phyloP scores from a whole-genome alignment of 805 yeast species.

The Pichia californica region DNA sequence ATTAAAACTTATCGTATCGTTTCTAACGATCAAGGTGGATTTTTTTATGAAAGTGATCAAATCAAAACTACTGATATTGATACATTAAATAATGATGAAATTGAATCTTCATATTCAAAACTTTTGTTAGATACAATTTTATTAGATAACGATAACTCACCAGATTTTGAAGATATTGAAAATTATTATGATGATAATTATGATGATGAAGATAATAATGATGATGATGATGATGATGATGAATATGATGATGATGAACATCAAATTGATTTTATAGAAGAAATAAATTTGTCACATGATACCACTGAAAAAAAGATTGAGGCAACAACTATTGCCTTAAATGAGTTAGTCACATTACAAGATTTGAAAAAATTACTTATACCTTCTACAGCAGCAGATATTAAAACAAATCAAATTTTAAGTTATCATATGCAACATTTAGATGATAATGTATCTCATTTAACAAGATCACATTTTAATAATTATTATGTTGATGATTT shows the following conservation, averaged over 20 bases:
- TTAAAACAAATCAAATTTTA: constrained; percentile 22
- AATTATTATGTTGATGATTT: constrained; percentile 19
- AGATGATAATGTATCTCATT: background rate
- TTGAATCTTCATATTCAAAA: constrained; percentile 2
- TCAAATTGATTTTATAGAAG: too few species aligned
- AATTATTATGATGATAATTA: constrained; percentile 5
- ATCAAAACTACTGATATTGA: constrained; percentile 18
- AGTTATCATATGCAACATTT: constrained; percentile 22
- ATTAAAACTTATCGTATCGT: background rate
- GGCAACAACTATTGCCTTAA: constrained; percentile 4
- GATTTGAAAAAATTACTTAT: constrained; percentile 17
- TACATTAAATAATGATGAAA: constrained; percentile 4
- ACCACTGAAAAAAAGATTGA: background rate
- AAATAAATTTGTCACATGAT: too few species aligned
- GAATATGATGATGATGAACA: background rate
- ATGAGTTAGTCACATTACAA: constrained; percentile 19
- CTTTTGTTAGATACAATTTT: constrained; percentile 5
- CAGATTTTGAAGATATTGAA: constrained; percentile 2
- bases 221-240: constrained; percentile 6
- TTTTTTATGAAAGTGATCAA: constrained; percentile 5
- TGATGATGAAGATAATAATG: constrained; percentile 5
- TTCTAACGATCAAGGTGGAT: background rate
- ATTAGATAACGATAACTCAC: constrained; percentile 5
- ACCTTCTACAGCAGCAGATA: constrained; percentile 21
- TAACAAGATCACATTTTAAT: constrained; percentile 28